Evolutionary conservation across 495 filamentous ascomycete species (phyloP), one percentile per base, ranked within the genome.

Genomic region (Aspergillus haitiensis): DNA sequence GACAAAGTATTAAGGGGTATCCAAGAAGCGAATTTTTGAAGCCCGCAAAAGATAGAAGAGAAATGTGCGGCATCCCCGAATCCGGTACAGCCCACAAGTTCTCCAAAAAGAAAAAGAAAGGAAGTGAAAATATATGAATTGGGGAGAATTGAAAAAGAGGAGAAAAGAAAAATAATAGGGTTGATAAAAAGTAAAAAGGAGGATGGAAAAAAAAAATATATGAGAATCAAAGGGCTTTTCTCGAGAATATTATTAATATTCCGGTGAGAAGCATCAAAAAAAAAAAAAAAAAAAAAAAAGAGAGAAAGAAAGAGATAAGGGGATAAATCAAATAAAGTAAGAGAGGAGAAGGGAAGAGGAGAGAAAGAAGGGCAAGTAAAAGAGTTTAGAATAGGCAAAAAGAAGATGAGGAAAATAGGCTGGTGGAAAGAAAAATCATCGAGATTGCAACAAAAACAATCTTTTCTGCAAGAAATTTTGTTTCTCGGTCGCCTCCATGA

Each of bases 11-110:
- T 18, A 7, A 47, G 6, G 63, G 64, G 67, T 66, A 69, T 69
- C 67, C 58, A 66, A 65, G 64, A 66, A 64, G 63, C 54, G 60
- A 61, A 70, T 60, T 60, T 27, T 48, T 52, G 62, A 63, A 55
- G 62, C 52, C 40, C 40, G 59, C 54, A 64, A 60, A 56, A 51
- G 36, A 48, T 21, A 36, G 36, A 13, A 50, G 37, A 7, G 37
- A 27, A 27, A 32, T 16, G 27, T 15, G 47, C 59, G 21, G 37
- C 36, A 42, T 51, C 12, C 50, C 48, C 46, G 15, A 16, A 55
- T 52, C 27, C 16, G 49, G 49, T 61, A 56, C 53, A 61, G 55
- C 33, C 53, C n/a, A 35, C 55, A 66, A 65, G 62, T 32, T 52
- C 64, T 56, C 67, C 63, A 56, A 53, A 42, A 54, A 37, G 55